Evolutionary conservation across 371 early-diverging fungal species (phyloP).

Genomic region (Apophysomyces elegans): DNA sequence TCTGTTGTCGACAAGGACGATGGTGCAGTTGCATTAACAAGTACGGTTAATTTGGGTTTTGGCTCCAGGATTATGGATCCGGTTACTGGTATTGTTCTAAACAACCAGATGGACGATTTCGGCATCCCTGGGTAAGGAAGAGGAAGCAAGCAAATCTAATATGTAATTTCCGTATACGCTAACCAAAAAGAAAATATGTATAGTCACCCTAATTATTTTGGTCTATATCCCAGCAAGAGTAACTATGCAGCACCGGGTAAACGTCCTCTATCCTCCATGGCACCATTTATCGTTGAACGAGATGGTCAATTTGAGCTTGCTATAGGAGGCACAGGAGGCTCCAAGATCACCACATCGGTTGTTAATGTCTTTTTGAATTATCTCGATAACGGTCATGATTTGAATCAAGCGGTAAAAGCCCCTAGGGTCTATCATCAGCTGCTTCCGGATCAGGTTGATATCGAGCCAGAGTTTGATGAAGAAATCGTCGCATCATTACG

Average conservation of each 20-base stretch:
- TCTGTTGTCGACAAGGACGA: slow-evolving; percentile 89
- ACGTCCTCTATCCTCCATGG: slow-evolving; percentile 91
- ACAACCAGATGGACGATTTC: slow-evolving; percentile 99
- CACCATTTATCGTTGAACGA: slow-evolving; percentile 85
- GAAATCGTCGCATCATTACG: slow-evolving; percentile 17
- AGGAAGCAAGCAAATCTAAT: no score
- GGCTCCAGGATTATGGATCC: slow-evolving; percentile 95
- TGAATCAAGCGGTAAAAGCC: slow-evolving; percentile 75
- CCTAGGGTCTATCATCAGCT: slow-evolving; percentile 96
- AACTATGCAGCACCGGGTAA: slow-evolving; percentile 91
- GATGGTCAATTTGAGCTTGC: slow-evolving; percentile 75
- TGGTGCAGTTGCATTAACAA: slow-evolving; percentile 89
- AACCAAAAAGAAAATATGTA: background rate
- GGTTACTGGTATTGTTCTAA: slow-evolving; percentile 95
- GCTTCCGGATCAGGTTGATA: slow-evolving; percentile 70
- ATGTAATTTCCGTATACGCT: background rate
- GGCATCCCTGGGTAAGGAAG: slow-evolving; percentile 76
- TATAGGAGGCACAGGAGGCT: slow-evolving; percentile 96
- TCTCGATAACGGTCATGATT: slow-evolving; percentile 68
- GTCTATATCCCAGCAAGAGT: slow-evolving; percentile 78
- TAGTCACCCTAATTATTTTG: slow-evolving; percentile 79
- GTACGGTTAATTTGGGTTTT: slow-evolving; percentile 95
- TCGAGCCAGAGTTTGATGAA: slow-evolving; percentile 30
- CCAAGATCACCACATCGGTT: slow-evolving; percentile 89
- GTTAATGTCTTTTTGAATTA: slow-evolving; percentile 79